A percentile compares a stretch with the other conserved stretches of the same genome.
Evolutionary conservation across 2,329 filamentous ascomycete genomes (phyloP).

Genomic region (Macroventuria anomochaeta): DNA sequence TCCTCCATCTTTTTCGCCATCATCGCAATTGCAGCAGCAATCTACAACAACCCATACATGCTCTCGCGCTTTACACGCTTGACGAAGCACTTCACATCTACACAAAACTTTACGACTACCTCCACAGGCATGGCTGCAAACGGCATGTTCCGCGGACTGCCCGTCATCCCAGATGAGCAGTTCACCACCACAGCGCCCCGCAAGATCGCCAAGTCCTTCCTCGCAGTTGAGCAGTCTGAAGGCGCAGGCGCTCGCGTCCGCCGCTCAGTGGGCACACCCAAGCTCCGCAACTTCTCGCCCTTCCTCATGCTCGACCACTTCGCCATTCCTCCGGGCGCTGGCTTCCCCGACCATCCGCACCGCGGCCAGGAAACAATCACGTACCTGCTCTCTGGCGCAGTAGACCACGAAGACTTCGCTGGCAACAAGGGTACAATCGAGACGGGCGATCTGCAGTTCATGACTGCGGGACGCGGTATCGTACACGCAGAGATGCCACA

Average conservation of each 20-base stretch:
- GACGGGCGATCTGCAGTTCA: constrained; percentile 93
- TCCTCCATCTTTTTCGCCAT: constrained; percentile 53
- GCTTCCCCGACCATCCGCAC: constrained; percentile 86
- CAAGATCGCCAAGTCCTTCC: constrained; percentile 81
- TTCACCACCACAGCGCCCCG: constrained; percentile 61
- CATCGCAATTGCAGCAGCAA: constrained; percentile 49
- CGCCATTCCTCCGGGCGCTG: constrained; percentile 76
- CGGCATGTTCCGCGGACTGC: constrained; percentile 55
- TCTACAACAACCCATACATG: constrained; percentile 52
- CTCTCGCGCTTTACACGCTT: constrained; percentile 46
- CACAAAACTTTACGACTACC: constrained; percentile 29
- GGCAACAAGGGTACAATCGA: constrained; percentile 84
- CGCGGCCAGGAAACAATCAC: constrained; percentile 90
- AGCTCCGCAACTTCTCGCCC: constrained; percentile 84
- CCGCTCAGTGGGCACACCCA: constrained; percentile 82
- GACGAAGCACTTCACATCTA: constrained; percentile 38
- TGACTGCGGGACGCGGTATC: constrained; percentile 92
- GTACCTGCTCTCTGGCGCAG: constrained; percentile 82
- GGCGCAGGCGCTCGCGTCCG: constrained; percentile 87
- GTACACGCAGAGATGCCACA: constrained; percentile 96
- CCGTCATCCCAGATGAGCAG: constrained; percentile 53
- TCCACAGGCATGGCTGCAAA: constrained; percentile 40
- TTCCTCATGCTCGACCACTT: constrained; percentile 97
- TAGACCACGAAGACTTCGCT: constrained; percentile 92
- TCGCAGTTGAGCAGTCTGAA: constrained; percentile 84